Evolutionary conservation across 2,329 filamentous ascomycete species (phyloP).

Genomic region (Colletotrichum sp.): DNA sequence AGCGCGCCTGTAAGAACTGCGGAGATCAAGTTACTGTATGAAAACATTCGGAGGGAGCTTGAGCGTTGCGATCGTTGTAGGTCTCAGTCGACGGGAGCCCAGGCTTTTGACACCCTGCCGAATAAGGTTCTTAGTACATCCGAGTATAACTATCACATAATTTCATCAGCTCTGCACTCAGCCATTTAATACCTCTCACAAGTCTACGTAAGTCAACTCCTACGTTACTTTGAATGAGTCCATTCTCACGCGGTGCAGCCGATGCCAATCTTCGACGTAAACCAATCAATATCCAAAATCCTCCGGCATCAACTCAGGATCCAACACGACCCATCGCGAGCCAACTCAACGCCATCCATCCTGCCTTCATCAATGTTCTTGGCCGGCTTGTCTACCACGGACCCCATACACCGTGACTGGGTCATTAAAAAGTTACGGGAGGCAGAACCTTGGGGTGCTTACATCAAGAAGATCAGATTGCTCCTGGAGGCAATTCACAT

Average conservation of each 20-base stretch:
- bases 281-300: background rate
- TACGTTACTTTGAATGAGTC: background rate
- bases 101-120: fast-evolving
- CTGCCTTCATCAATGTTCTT: background rate
- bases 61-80: background rate
- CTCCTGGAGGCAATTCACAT: background rate
- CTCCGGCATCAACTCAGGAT: background rate
- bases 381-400: background rate
- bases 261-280: background rate
- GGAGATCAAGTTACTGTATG: background rate
- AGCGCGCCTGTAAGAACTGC: background rate
- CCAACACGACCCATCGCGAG: background rate
- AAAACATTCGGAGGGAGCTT: background rate
- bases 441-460: background rate
- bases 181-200: background rate
- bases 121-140: background rate
- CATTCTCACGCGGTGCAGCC: background rate
- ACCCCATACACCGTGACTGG: background rate
- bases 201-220: background rate
- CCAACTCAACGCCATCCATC: background rate
- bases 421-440: background rate
- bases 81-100: background rate
- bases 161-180: background rate
- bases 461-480: background rate
- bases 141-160: background rate